Evolutionary conservation across 75 land plant species (phyloP), one percentile per base, ranked within the genome.

Genomic region (Cryptomeria japonica): DNA sequence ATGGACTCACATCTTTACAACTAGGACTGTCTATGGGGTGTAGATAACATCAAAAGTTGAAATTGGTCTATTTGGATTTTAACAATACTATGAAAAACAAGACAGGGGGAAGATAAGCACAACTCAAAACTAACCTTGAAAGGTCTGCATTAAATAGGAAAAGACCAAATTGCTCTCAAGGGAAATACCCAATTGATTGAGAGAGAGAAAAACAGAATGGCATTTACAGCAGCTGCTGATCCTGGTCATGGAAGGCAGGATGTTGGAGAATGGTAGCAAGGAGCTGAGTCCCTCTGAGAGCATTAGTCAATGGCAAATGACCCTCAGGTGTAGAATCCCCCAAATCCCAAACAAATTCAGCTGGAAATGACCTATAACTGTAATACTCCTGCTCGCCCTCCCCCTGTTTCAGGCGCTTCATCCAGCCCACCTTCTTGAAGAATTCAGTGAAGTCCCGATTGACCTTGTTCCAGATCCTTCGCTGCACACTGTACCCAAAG

Each of bases 401-500:
- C 55, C 55, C 55, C 15, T 51, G 55, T 51, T 51, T 51, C 2
- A 97, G 91, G 79, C 88, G 91, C 95, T 93, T 94, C 95, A 98
- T 98, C 99, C 99, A 98, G 55, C 96, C 96, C 18, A 96, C 94
- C 56, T 85, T 91, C 88, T 92, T 88, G 90, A 98, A 98, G 87
- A 95, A 97, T 22, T 75, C 89, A 7, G 95, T 92, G 93, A 96
- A 98, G 85, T 94, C 94, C 86, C 87, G 86, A 70, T 90, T 86
- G 18, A 82, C 86, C 49, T 92, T 97, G 92, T 95, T 89, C 93
- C 92, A 95, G 0, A 98, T 86, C 88, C 87, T 89, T 78, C 88
- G 89, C 94, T 98, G 99, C 44, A 95, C 95, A 61, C 97, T 95
- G 93, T 98, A 98, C 42, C 99, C 99, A 80, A 95, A 98, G 41